Percentiles rank a stretch among this genome's conserved stretches.
These are phyloP conservation scores for Penicillium herquei DNA, from an alignment of 495 filamentous ascomycete genomes.

Conservation along the genomic window DNA sequence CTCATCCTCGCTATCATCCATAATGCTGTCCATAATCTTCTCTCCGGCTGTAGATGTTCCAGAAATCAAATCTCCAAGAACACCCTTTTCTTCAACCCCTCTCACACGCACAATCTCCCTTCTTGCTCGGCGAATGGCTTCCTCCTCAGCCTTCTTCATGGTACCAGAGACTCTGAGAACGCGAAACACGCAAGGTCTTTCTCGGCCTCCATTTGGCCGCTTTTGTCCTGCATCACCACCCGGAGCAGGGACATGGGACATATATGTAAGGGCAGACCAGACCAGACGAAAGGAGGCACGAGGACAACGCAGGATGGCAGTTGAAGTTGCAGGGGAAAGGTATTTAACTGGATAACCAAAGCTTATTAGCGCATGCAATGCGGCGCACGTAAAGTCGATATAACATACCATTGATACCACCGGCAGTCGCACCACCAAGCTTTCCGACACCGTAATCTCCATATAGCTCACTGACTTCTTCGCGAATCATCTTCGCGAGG, in stretches of 20 bases:
- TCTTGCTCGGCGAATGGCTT: conserved; percentile 74
- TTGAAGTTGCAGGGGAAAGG: conserved; percentile 86
- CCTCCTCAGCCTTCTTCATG: conserved; percentile 87
- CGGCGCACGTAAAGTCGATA: background rate
- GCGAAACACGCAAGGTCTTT: conserved; percentile 66
- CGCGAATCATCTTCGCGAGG: conserved; percentile 65
- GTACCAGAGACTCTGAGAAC: conserved; percentile 94
- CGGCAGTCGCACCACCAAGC: conserved; percentile 50
- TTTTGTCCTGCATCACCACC: conserved; percentile 10
- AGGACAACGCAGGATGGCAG: conserved; percentile 79
- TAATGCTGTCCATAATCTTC: conserved; percentile 21
- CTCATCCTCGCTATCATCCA: conserved; percentile 51
- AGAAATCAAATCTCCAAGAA: conserved; percentile 40
- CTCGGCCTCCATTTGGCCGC: conserved; percentile 39
- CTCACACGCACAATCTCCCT: conserved; percentile 64
- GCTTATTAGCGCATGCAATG: background rate
- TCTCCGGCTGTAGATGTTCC: conserved; percentile 12
- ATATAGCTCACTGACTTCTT: conserved; percentile 68
- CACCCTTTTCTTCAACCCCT: conserved; percentile 40
- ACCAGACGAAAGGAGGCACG: conserved; percentile 78
- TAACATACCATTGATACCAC: conserved; percentile 60
- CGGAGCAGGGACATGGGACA: conserved; percentile 62
- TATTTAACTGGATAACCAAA: conserved; percentile 70
- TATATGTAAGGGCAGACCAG: conserved; percentile 85
- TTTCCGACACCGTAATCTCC: conserved; percentile 87